Evolutionary conservation across 805 yeast genomes (phyloP).

Genomic region (Zygoascus ofunaensis): DNA sequence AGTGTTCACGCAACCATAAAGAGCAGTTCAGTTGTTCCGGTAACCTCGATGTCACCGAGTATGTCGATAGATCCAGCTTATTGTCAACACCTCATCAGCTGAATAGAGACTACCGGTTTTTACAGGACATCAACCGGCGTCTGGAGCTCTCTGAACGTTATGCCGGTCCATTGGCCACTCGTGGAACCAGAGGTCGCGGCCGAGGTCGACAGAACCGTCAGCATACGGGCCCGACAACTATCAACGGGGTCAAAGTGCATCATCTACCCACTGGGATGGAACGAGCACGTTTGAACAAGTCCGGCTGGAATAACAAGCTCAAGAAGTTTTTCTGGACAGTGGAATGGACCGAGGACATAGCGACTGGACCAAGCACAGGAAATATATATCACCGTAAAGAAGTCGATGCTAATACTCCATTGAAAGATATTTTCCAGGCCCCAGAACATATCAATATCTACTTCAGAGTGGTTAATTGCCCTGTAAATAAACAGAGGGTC

Average conservation of each 20-base stretch:
- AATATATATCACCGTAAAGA: neutral
- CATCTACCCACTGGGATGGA: conserved; percentile 68
- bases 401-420: neutral
- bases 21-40: conserved; percentile 57
- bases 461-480: conserved; percentile 17
- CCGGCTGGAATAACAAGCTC: conserved; percentile 57
- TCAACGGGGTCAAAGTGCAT: conserved; percentile 56
- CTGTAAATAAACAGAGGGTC: conserved; percentile 9
- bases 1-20: conserved; percentile 68
- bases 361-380: neutral
- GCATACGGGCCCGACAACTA: neutral
- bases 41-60: conserved; percentile 48
- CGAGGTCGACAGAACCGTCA: neutral
- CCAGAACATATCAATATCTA: conserved; percentile 7
- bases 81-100: conserved; percentile 37
- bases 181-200: neutral
- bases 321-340: conserved; percentile 68
- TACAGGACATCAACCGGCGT: conserved; percentile 49
- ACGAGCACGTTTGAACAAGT: conserved; percentile 51
- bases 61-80: conserved; percentile 42
- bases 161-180: neutral
- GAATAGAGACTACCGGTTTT: conserved; percentile 77
- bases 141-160: conserved; percentile 36
- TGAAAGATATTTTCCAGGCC: neutral
- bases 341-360: conserved; percentile 42